These are phyloP conservation scores for Solanum sparsipilum DNA, from an alignment of 257 asterid species.

Conservation along the genomic window DNA sequence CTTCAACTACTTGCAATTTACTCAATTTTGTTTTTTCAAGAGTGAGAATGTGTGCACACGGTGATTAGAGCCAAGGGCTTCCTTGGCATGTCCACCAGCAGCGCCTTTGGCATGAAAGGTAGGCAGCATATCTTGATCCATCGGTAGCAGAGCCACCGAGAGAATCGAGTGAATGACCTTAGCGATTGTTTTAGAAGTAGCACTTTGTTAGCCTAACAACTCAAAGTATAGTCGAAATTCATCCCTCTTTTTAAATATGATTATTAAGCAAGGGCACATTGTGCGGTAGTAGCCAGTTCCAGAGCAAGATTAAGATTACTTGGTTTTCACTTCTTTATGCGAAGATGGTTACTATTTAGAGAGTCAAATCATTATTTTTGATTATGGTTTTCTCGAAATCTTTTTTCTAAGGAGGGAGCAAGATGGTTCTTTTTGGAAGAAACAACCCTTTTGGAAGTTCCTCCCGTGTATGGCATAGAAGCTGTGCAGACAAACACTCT, in stretches of 20 bases:
- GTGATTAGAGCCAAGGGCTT: background rate
- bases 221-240: background rate
- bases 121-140: background rate
- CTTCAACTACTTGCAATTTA: background rate
- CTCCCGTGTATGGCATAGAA: no score
- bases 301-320: background rate
- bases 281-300: no score
- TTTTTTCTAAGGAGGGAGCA: background rate
- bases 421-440: no score
- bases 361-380: background rate
- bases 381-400: background rate
- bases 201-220: background rate
- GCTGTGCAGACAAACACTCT: no score
- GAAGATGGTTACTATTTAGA: background rate
- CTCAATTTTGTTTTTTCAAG: background rate
- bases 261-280: background rate
- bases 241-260: background rate
- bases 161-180: background rate
- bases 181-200: background rate
- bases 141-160: background rate
- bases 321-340: background rate
- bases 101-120: background rate
- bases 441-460: no score
- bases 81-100: background rate
- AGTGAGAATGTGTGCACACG: background rate